Conservation (phyloP, 257 asterid species). For the Nicotiana tomentosiformis region DNA sequence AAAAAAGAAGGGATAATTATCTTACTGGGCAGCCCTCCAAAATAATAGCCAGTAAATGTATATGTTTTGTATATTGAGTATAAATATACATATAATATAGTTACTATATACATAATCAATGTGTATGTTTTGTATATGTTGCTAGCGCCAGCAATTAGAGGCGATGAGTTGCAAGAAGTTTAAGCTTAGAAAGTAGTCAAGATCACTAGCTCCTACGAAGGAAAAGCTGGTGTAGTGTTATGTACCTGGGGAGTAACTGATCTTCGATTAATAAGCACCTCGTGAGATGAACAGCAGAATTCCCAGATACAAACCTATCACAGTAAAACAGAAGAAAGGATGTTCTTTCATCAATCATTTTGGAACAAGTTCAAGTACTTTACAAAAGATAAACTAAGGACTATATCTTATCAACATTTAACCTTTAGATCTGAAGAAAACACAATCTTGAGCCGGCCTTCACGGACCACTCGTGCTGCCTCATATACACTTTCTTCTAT, state of each 20-base stretch:
- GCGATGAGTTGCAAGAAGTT: neutral
- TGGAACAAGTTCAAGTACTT: neutral
- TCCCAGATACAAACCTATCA: conserved; percentile 30
- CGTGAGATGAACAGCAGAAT: conserved; percentile 25
- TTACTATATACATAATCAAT: no score
- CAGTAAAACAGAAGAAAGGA: neutral
- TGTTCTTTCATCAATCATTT: neutral
- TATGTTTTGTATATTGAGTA: no score
- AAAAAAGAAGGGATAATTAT: no score
- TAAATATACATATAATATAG: no score
- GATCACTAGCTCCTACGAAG: neutral
- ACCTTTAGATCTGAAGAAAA: conserved; percentile 34
- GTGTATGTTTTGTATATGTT: neutral
- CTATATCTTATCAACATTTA: neutral
- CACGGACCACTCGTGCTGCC: conserved; percentile 16
- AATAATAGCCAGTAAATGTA: no score
- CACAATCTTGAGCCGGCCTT: conserved; percentile 26
- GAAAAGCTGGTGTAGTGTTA: neutral
- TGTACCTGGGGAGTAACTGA: conserved; percentile 24
- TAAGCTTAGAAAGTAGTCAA: neutral
- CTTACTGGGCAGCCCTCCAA: neutral
- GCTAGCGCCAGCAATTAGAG: neutral
- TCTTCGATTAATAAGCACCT: conserved; percentile 19
- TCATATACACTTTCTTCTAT: conserved; percentile 24
- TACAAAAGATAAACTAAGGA: neutral